A percentile compares a stretch with the other conserved stretches of the same genome.
These are phyloP conservation scores for Candida pseudocylindracea DNA, from an alignment of 1,139 yeast species.

Conservation along the genomic window DNA sequence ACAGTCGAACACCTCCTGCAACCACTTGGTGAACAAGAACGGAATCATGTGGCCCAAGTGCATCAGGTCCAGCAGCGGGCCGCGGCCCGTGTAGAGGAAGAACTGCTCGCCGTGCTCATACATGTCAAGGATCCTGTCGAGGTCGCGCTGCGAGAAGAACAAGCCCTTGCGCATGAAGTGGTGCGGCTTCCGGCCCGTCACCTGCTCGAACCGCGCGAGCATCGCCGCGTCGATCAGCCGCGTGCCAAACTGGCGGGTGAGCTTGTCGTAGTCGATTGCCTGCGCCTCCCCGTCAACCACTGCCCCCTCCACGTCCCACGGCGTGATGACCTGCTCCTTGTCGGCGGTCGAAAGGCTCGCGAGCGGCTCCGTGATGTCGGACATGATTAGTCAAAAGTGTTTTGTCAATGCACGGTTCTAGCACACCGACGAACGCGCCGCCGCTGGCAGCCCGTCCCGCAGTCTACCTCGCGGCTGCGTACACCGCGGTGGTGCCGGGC, in stretches of 20 bases:
- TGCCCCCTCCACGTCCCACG: constrained; percentile 99
- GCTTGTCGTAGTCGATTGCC: constrained; percentile 77
- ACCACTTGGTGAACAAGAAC: constrained; percentile 88
- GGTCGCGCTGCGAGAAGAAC: constrained; percentile 85
- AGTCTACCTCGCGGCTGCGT: too few relatives aligned
- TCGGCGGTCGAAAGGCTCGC: constrained; percentile 1
- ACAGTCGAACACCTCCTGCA: constrained; percentile 92
- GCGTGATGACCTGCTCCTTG: constrained; percentile 58
- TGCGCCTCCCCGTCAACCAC: constrained; percentile 82
- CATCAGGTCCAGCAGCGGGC: constrained; percentile 89
- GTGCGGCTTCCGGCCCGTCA: constrained; percentile 90
- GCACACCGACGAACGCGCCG: too few relatives aligned
- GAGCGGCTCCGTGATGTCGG: too few relatives aligned
- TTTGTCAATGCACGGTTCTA: too few relatives aligned
- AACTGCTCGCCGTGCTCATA: constrained; percentile 92
- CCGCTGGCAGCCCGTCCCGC: too few relatives aligned
- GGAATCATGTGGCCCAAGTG: constrained; percentile 98
- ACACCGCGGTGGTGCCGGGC: too few relatives aligned
- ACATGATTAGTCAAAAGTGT: too few relatives aligned
- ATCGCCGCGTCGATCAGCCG: constrained; percentile 48
- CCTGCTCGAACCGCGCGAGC: constrained; percentile 46
- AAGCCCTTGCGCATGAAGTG: constrained; percentile 78
- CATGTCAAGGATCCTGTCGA: constrained; percentile 54
- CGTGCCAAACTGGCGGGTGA: constrained; percentile 79
- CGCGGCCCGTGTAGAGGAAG: constrained; percentile 93